Base-by-base conservation (phyloP, 2,329 filamentous ascomycete genomes). In the Fusarium nanum region DNA sequence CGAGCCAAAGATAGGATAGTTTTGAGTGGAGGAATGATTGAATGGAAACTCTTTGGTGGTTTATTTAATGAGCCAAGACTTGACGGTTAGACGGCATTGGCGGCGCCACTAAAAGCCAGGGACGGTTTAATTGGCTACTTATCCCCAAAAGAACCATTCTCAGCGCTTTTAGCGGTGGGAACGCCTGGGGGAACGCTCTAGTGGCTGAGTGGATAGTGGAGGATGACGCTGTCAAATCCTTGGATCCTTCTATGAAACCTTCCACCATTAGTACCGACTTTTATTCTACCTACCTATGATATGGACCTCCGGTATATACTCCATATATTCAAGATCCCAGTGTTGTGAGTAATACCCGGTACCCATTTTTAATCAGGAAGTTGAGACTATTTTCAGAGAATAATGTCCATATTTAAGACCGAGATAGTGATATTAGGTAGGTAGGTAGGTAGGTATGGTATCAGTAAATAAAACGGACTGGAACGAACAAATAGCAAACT, bases 371-470 rank as follows among this genome's bases (percentile, higher is more conserved):
- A n/a, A 37, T 37, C 16, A 37, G 32, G 32, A 37, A 37, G 9
- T 37, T 18, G 16, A 37, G 16, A 37, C 20, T 22, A 44, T 44
- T 44, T 14, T 9, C 7, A 44, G 41, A 22, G 34, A 37, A n/a
- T 4, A n/a, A 37, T n/a, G 34, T 37, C 18, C 34, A n/a, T 37
- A n/a, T 37, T 37, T n/a, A 18, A 12, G 34, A n/a, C 10, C 18
- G 30, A 44, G 20, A 11, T 12, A 20, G 27, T 41, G 40, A 22
- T 48, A 59, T 50, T 44, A 56, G 34, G 7, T 30, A 30, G 12
- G 28, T 44, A 56, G 34, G 7, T 30, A 30, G 12, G 28, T 30
- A 30, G 28, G 28, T 52, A 46, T 65, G 62, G 55, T 67, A 67
- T 56, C 48, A 41, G 56, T 27, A 16, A 34, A 37, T 27, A 61